Percentiles rank a stretch among this genome's conserved stretches.
Conservation (phyloP, 2,329 filamentous ascomycete genomes). For the Aspergillus japonicus region DNA sequence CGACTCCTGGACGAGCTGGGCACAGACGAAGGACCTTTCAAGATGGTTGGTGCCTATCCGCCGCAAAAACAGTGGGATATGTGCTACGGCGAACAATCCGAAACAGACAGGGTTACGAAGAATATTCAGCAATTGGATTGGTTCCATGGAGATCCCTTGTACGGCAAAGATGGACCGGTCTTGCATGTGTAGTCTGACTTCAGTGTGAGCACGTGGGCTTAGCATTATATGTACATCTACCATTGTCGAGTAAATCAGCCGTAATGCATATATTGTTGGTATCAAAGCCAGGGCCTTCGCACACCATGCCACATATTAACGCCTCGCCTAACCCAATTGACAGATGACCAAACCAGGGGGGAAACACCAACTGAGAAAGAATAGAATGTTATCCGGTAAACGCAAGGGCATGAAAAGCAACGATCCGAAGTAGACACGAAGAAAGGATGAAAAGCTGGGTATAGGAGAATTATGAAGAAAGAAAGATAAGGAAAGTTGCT, state of each 20-base stretch:
- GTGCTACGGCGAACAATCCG: conserved; percentile 64
- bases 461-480: neutral
- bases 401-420: neutral
- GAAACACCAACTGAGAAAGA: neutral
- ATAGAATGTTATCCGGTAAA: neutral
- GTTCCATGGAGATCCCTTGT: conserved; percentile 62
- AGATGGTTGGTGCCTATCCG: conserved; percentile 69
- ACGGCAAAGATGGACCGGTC: conserved; percentile 56
- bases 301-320: neutral
- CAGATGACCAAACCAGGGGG: neutral
- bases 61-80: conserved; percentile 62
- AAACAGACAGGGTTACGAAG: conserved; percentile 51
- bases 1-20: conserved; percentile 57
- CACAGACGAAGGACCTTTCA: conserved; percentile 48
- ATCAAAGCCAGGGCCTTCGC: neutral
- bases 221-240: conserved; percentile 10
- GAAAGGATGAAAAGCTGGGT: neutral
- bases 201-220: neutral
- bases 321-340: neutral
- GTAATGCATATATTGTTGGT: conserved; percentile 8
- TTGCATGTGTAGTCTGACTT: conserved; percentile 37
- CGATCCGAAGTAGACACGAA: neutral
- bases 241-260: neutral
- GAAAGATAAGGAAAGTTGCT: neutral
- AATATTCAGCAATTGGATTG: conserved; percentile 53